Evolutionary conservation across 2,329 filamentous ascomycete genomes (phyloP).

Genomic region (Fusarium nodosum): DNA sequence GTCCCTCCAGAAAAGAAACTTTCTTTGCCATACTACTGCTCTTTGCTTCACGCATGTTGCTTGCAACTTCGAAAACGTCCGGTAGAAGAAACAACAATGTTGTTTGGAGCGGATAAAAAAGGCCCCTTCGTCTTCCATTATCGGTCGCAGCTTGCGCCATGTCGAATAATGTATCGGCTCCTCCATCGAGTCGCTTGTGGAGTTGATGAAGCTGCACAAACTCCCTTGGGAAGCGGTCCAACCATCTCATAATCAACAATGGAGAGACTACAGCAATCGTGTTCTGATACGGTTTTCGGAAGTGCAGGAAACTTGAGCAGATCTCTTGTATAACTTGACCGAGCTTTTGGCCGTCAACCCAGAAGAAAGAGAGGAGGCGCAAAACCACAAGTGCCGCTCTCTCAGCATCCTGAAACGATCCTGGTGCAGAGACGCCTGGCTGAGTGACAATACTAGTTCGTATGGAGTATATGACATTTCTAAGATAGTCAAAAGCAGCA

Average conservation of each 20-base stretch:
- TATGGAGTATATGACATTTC: constrained; percentile 65
- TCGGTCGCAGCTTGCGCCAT: constrained; percentile 75
- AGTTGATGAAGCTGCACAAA: constrained; percentile 73
- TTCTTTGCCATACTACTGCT: constrained; percentile 74
- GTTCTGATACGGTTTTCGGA: constrained; percentile 74
- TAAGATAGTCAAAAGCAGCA: constrained; percentile 70
- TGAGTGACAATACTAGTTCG: constrained; percentile 61
- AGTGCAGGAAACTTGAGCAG: constrained; percentile 75
- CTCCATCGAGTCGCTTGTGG: constrained; percentile 73
- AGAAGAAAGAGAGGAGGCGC: constrained; percentile 72
- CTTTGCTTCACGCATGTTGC: constrained; percentile 74
- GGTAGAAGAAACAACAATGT: constrained; percentile 73
- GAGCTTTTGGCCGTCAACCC: constrained; percentile 74
- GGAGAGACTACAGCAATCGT: constrained; percentile 73
- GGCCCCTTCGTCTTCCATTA: constrained; percentile 66
- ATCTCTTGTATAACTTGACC: constrained; percentile 74
- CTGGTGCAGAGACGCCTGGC: constrained; percentile 52
- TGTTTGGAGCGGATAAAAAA: constrained; percentile 73
- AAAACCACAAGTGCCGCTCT: constrained; percentile 66
- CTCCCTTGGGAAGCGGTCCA: constrained; percentile 74
- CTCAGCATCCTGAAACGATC: constrained; percentile 64
- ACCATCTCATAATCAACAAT: constrained; percentile 73
- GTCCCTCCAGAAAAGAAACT: constrained; percentile 72
- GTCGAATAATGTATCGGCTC: constrained; percentile 76
- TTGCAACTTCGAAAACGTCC: constrained; percentile 78